phyloP scores from a whole-genome alignment of 2,329 filamentous ascomycete species.

The Cladosporium sphaerospermum region DNA sequence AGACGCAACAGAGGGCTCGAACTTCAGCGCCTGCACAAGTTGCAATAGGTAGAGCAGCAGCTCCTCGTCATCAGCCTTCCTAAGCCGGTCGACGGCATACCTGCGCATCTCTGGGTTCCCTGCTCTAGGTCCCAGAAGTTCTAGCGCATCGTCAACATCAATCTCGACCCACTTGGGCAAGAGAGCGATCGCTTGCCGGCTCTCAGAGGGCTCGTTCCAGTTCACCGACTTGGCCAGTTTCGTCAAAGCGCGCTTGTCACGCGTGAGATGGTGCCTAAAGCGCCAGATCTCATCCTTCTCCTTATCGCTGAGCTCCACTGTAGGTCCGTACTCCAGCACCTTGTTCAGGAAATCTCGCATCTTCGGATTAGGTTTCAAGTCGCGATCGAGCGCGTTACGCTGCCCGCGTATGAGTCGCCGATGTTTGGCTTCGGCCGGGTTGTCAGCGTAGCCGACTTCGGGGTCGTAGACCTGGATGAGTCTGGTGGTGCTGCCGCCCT shows the following conservation, averaged over 20 bases:
- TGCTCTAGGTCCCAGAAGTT: constrained; percentile 86
- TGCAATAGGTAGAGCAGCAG: constrained; percentile 86
- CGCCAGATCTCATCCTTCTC: constrained; percentile 98
- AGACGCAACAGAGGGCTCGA: constrained; percentile 62
- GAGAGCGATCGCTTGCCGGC: constrained; percentile 81
- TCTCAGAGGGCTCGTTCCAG: constrained; percentile 80
- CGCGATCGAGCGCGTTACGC: constrained; percentile 85
- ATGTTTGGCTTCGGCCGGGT: constrained; percentile 93
- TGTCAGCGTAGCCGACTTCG: constrained; percentile 81
- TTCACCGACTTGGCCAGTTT: constrained; percentile 98
- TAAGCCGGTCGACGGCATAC: constrained; percentile 85
- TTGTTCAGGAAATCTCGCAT: constrained; percentile 86
- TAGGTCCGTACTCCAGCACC: constrained; percentile 88
- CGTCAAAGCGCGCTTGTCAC: constrained; percentile 79
- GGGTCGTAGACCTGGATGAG: constrained; percentile 88
- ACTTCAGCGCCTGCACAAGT: constrained; percentile 92
- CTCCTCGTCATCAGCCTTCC: constrained; percentile 89
- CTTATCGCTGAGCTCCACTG: constrained; percentile 77
- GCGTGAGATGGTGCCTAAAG: constrained; percentile 87
- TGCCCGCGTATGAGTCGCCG: constrained; percentile 85
- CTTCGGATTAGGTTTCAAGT: constrained; percentile 92
- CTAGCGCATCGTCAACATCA: constrained; percentile 91
- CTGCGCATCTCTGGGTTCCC: constrained; percentile 82
- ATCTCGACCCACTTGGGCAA: constrained; percentile 93
- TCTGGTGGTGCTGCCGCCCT: constrained; percentile 49